Evolutionary conservation across 768 basidiomycete genomes (phyloP).

Genomic region (Termitomyces titanicus): DNA sequence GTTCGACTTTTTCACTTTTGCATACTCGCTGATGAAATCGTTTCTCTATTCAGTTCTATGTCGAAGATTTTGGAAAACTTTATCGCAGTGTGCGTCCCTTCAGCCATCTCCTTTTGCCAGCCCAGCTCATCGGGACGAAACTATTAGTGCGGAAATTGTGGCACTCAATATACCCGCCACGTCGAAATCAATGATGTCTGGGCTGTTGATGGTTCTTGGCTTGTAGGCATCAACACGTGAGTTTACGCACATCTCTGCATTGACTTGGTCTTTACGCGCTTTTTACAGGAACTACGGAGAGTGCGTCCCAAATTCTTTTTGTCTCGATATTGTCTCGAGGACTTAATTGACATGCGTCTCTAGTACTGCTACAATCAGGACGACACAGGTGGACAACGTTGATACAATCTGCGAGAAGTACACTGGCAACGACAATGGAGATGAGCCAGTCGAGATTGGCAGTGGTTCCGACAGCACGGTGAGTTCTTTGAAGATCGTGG

Average conservation of each 20-base stretch:
- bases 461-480: conserved; percentile 31
- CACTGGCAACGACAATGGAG: conserved; percentile 27
- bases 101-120: background rate
- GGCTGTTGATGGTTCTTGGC: conserved; percentile 27
- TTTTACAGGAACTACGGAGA: conserved; percentile 31
- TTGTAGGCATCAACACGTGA: conserved; percentile 32
- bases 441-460: conserved; percentile 25
- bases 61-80: conserved; percentile 36
- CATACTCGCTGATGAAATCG: background rate
- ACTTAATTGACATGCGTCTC: background rate
- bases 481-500: background rate
- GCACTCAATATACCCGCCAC: conserved; percentile 24
- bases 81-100: conserved; percentile 27
- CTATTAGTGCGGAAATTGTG: conserved; percentile 30
- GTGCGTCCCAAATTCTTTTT: conserved; percentile 14
- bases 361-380: conserved; percentile 30
- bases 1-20: background rate
- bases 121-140: background rate
- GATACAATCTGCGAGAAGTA: conserved; percentile 29
- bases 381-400: conserved; percentile 26
- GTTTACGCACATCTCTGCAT: conserved; percentile 3
- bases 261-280: background rate
- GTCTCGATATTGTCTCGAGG: background rate
- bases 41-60: conserved; percentile 30
- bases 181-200: conserved; percentile 30